These are phyloP conservation scores for Fusarium sp. DNA, from an alignment of 2,329 filamentous ascomycete genomes.

Conservation along the genomic window DNA sequence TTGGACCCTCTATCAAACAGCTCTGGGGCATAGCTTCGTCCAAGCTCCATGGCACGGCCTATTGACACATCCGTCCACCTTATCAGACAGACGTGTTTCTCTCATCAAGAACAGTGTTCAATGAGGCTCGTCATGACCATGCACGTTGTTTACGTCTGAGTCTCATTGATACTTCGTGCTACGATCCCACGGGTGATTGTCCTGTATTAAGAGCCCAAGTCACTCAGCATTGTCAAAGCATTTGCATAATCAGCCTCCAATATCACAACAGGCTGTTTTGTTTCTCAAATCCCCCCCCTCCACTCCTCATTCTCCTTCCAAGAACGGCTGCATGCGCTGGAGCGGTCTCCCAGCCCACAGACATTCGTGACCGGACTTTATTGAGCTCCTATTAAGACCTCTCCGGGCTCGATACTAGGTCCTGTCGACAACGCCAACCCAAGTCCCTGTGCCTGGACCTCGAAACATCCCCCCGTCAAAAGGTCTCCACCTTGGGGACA, in stretches of 20 bases:
- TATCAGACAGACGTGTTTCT: slow-evolving; percentile 42
- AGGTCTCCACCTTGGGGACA: slow-evolving; percentile 60
- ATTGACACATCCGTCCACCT: slow-evolving; percentile 40
- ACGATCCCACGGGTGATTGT: slow-evolving; percentile 34
- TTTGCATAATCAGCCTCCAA: slow-evolving; percentile 42
- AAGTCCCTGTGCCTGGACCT: slow-evolving; percentile 56
- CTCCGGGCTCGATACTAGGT: slow-evolving; percentile 50
- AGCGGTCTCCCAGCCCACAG: slow-evolving; percentile 47
- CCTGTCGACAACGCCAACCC: slow-evolving; percentile 46
- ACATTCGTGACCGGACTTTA: slow-evolving; percentile 44
- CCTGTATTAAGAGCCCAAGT: slow-evolving; percentile 36
- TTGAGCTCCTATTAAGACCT: slow-evolving; percentile 42
- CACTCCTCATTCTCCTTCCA: slow-evolving; percentile 60
- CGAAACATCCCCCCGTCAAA: slow-evolving; percentile 53
- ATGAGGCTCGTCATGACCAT: slow-evolving; percentile 37
- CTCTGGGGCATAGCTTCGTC: slow-evolving; percentile 47
- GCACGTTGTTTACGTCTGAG: slow-evolving; percentile 26
- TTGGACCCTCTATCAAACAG: slow-evolving; percentile 41
- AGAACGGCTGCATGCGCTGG: slow-evolving; percentile 61
- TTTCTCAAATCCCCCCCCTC: slow-evolving; percentile 46
- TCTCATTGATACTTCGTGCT: slow-evolving; percentile 12
- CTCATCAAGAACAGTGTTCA: slow-evolving; percentile 38
- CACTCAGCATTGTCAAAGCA: slow-evolving; percentile 39
- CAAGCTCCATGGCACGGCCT: slow-evolving; percentile 42
- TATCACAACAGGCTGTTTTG: slow-evolving; percentile 45